Evolutionary conservation across 306 rosid species (phyloP), one percentile per base, ranked within the genome.

Genomic region (Sesbania bispinosa): DNA sequence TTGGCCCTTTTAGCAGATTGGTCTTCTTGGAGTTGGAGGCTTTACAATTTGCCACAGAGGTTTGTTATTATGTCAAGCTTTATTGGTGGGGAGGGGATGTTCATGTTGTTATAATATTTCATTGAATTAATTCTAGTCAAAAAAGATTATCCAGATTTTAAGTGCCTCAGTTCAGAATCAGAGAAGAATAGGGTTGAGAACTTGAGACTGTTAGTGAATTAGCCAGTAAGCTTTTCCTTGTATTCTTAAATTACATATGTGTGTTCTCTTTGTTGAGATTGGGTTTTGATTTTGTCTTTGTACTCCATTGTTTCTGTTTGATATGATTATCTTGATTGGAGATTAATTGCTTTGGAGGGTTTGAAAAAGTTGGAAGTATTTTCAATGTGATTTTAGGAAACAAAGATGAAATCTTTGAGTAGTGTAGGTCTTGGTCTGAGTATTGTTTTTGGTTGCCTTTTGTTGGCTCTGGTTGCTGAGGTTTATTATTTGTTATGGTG

Each of bases 341-440:
- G 41, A 15, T 65, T 46, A 11, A 10, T 68, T 24, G 29, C 11
- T 64, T 59, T 42, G 48, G 64, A 41, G 71, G 48, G 29, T 20
- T 50, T 15, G 52, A 24, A 32, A 15, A 4, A 62, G 29, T 65
- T 69, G 11, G 1, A 64, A 82, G 41, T 38, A 77, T 46, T 76
- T 77, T 81, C 80, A 52, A 83, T 86, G 86, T 79, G 83, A 80
- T 86, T 82, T 86, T 60, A 66, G 58, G 78, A 24, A 11, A 1
- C 8, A 79, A 87, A 63, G 85, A 94, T 94, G 99, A 91, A 89
- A 85, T 91, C 87, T 58, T 84, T 94, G 86, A 94, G 96, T 81
- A 82, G 91, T 85, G 88, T 94, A 77, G 99, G 99, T 29, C 89
- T 94, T 80, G 99, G 96, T 77, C 64, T 94, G 30, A 90, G 99